Evolutionary conservation across 2,329 filamentous ascomycete species (phyloP).

Genomic region (Coniochaeta hoffmannii): DNA sequence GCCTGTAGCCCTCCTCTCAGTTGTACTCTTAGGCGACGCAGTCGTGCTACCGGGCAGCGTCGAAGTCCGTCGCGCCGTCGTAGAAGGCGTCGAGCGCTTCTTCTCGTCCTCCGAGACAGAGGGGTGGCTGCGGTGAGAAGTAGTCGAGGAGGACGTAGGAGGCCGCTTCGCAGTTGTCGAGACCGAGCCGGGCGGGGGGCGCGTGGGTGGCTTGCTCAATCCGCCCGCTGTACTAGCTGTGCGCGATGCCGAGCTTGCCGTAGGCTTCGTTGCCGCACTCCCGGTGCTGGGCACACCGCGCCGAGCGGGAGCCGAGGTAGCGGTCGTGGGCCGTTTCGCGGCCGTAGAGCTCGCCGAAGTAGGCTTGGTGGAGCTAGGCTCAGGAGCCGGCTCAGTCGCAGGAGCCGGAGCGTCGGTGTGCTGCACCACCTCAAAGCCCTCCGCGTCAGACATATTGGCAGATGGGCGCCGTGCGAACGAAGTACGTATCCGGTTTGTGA

Average conservation of each 20-base stretch:
- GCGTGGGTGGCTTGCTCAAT: slow-evolving; percentile 22
- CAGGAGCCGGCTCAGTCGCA: slow-evolving; percentile 7
- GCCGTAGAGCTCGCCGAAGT: slow-evolving; percentile 7
- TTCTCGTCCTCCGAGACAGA: slow-evolving; percentile 30
- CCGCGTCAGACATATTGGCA: slow-evolving; percentile 25
- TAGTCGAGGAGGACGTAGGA: slow-evolving; percentile 18
- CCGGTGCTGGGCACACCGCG: slow-evolving; percentile 17
- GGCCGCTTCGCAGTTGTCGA: slow-evolving; percentile 21
- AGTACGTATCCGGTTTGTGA: neutral
- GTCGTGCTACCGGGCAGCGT: slow-evolving; percentile 15
- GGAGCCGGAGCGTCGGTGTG: slow-evolving; percentile 14
- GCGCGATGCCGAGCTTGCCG: slow-evolving; percentile 18
- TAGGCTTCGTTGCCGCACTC: slow-evolving; percentile 21
- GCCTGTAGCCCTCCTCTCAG: slow-evolving; percentile 6
- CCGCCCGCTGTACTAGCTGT: slow-evolving; percentile 17
- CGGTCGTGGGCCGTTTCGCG: slow-evolving; percentile 15
- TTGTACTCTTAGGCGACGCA: slow-evolving; percentile 17
- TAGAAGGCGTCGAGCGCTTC: slow-evolving; percentile 19
- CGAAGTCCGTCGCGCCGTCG: slow-evolving; percentile 24
- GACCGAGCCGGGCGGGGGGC: slow-evolving; percentile 16
- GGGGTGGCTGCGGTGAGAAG: slow-evolving; percentile 23
- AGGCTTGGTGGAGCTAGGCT: slow-evolving; percentile 14
- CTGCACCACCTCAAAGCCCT: slow-evolving; percentile 20
- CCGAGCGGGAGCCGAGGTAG: slow-evolving; percentile 12
- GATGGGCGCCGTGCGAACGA: neutral